Evolutionary conservation across 805 yeast genomes (phyloP).

Genomic region (Tetrapisispora arboricola): DNA sequence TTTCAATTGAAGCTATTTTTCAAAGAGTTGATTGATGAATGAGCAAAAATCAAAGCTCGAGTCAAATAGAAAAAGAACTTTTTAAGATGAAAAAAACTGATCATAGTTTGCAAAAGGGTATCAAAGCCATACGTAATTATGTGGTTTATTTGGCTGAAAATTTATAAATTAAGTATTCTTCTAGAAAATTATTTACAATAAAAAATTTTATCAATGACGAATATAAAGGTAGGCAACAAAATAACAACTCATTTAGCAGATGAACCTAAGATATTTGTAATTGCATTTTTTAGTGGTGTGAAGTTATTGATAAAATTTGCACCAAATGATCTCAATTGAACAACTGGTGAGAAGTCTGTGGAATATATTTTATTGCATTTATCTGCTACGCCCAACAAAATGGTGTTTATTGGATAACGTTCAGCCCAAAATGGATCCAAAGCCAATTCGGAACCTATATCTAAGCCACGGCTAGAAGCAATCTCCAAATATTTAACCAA

Average conservation of each 20-base stretch:
- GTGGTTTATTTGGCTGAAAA: no score
- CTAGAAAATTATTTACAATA: background rate
- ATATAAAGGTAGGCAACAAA: background rate
- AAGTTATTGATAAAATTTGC: conserved; percentile 56
- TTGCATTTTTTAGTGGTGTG: conserved; percentile 54
- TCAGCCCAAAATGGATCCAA: conserved; percentile 80
- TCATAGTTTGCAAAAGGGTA: no score
- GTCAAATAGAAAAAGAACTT: no score
- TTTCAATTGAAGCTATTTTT: no score
- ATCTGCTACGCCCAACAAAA: conserved; percentile 79
- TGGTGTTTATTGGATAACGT: conserved; percentile 73
- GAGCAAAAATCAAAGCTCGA: no score
- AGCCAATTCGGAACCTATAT: conserved; percentile 71
- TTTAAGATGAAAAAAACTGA: no score
- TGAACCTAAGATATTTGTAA: conserved; percentile 43
- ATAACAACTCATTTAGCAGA: conserved; percentile 3
- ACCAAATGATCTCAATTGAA: conserved; percentile 65
- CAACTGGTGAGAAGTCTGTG: conserved; percentile 63
- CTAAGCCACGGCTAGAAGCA: conserved; percentile 71
- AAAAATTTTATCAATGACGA: background rate
- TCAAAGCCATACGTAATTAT: no score
- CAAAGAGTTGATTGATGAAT: no score
- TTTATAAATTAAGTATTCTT: background rate
- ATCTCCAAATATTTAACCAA: conserved; percentile 58
- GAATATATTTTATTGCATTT: conserved; percentile 82